Conservation (phyloP, 192 early-diverging fungal species). For the Rhizoclosmatium sp. region DNA sequence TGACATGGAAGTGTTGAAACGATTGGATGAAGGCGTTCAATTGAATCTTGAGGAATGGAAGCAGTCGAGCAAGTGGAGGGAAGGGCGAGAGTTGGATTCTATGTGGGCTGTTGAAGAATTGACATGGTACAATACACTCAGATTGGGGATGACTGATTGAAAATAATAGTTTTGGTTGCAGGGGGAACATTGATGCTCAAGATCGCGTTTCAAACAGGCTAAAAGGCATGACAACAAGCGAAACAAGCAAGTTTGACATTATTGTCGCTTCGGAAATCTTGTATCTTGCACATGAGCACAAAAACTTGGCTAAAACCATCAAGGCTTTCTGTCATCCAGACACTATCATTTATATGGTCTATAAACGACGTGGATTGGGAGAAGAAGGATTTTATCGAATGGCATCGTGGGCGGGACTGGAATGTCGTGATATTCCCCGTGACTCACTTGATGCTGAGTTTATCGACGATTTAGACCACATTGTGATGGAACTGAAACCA, state of each 20-base stretch:
- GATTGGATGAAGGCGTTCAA: neutral
- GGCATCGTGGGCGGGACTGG: conserved; percentile 38
- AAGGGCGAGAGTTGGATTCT: neutral
- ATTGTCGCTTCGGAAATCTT: conserved; percentile 41
- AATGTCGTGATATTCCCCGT: conserved; percentile 23
- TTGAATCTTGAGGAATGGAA: neutral
- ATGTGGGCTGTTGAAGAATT: neutral
- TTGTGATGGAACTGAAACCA: conserved; percentile 10
- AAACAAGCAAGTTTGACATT: conserved; percentile 13
- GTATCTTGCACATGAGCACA: conserved; percentile 17
- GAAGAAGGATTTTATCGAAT: conserved; percentile 38
- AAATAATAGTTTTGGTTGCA: neutral
- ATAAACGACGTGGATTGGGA: conserved; percentile 43
- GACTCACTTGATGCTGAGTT: conserved; percentile 9
- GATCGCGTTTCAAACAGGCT: neutral
- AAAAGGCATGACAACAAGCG: neutral
- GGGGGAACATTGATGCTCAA: neutral
- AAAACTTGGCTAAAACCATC: conserved; percentile 32
- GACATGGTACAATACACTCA: neutral
- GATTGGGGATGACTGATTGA: neutral
- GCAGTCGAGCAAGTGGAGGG: neutral
- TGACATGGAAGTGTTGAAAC: neutral
- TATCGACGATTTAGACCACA: conserved; percentile 24
- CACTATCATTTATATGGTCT: conserved; percentile 30
- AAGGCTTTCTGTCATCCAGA: conserved; percentile 21